phyloP scores from a whole-genome alignment of 2,329 filamentous ascomycete species.

The Didymella sp. region DNA sequence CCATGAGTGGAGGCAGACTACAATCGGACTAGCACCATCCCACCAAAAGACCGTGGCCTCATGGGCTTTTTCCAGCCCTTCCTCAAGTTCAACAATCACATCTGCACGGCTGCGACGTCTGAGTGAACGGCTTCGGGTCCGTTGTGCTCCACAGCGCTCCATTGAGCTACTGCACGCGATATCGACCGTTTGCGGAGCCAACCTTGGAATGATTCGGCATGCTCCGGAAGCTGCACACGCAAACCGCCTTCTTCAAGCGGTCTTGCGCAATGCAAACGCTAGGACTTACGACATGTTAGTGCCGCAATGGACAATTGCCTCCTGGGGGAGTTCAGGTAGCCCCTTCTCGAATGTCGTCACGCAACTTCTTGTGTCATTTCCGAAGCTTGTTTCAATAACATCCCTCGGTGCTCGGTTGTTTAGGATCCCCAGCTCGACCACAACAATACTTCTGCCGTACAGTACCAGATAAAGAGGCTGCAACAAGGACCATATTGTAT shows the following conservation, averaged over 20 bases:
- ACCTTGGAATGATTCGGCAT: not conserved
- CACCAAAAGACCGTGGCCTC: not conserved
- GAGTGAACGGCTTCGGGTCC: not conserved
- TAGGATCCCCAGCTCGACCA: not conserved
- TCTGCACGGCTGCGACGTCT: not conserved
- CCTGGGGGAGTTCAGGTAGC: conserved; percentile 4
- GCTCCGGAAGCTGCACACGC: not conserved
- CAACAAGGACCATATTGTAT: not conserved
- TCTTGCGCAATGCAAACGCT: not conserved
- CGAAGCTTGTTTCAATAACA: not conserved
- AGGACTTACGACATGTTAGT: conserved; percentile 14
- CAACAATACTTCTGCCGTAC: not conserved
- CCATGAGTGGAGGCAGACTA: not conserved
- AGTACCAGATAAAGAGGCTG: not conserved
- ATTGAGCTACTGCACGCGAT: conserved; percentile 10
- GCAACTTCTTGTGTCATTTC: not conserved
- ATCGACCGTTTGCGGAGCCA: conserved; percentile 6
- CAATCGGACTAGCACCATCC: not conserved
- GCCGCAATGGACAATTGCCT: conserved; percentile 20
- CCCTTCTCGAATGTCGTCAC: not conserved
- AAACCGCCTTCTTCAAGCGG: not conserved
- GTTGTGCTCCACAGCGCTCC: not conserved
- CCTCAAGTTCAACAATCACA: not conserved
- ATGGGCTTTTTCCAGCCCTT: too few species aligned
- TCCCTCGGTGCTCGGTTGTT: not conserved